phyloP scores from a whole-genome alignment of 1,284 basidiomycete species.

The Pascua sp. region DNA sequence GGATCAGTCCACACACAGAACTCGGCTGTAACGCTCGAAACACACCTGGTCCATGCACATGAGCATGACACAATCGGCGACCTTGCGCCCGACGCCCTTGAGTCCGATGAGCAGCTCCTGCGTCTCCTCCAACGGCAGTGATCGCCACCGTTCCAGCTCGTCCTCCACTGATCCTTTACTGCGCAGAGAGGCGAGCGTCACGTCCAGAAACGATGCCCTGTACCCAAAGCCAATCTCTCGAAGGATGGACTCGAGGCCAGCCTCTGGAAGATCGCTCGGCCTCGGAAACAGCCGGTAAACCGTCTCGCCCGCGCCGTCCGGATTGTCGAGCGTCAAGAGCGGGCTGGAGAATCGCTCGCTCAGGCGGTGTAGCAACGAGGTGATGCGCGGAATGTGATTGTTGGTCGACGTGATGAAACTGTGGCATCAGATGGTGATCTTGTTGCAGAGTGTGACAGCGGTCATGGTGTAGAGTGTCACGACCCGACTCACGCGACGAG shows the following conservation, averaged over 20 bases:
- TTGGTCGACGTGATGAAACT: conserved; percentile 99
- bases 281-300: conserved; percentile 81
- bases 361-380: conserved; percentile 74
- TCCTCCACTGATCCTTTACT: conserved; percentile 35
- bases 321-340: conserved; percentile 50
- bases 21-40: not conserved
- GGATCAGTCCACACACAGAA: not conserved
- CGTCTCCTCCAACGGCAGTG: conserved; percentile 18
- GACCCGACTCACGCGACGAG: conserved; percentile 80
- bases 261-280: conserved; percentile 61
- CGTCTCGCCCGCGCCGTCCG: conserved; percentile 19
- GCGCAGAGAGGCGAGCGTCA: conserved; percentile 71
- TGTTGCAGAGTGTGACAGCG: too few species aligned
- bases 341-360: conserved; percentile 65
- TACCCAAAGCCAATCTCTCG: conserved; percentile 92
- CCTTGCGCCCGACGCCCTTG: conserved; percentile 91
- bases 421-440: not conserved
- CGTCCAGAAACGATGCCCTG: conserved; percentile 82
- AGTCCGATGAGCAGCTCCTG: conserved; percentile 72
- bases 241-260: conserved; percentile 62
- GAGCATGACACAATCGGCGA: conserved; percentile 88
- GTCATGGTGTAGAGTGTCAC: not conserved
- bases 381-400: conserved; percentile 90
- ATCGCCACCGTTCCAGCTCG: conserved; percentile 26
- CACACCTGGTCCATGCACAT: conserved; percentile 90